Conservation (phyloP, 495 filamentous ascomycete species). For the Cetradonia linearis region DNA sequence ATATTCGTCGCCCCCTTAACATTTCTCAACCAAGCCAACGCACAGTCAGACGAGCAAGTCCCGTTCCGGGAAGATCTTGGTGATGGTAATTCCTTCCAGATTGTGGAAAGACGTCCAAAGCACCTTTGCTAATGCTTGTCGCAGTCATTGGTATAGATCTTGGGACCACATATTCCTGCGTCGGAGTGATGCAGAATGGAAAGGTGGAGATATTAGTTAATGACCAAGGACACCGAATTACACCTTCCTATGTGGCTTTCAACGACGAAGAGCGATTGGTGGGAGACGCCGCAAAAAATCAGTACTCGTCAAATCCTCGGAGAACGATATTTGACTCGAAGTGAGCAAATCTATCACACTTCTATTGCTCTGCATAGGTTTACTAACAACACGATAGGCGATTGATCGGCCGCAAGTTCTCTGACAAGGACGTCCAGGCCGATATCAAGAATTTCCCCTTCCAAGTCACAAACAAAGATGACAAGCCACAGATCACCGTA, state of each 20-base stretch:
- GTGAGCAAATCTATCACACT: slow-evolving; percentile 12
- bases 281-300: slow-evolving; percentile 99
- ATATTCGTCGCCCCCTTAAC: slow-evolving; percentile 67
- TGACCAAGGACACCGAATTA: slow-evolving; percentile 98
- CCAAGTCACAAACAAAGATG: slow-evolving; percentile 72
- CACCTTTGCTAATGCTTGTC: background rate
- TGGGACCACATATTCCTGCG: slow-evolving; percentile 97
- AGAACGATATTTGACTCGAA: slow-evolving; percentile 91
- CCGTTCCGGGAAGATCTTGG: slow-evolving; percentile 63
- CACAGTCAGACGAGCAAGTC: slow-evolving; percentile 54
- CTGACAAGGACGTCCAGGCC: slow-evolving; percentile 72
- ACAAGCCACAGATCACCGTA: slow-evolving; percentile 71
- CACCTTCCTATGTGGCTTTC: slow-evolving; percentile 96
- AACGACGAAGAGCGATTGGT: slow-evolving; percentile 96
- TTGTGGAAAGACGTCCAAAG: background rate
- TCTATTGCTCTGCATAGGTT: no score
- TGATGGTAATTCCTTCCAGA: slow-evolving; percentile 29
- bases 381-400: slow-evolving; percentile 32
- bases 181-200: slow-evolving; percentile 97
- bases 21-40: slow-evolving; percentile 63
- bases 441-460: slow-evolving; percentile 90
- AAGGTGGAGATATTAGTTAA: slow-evolving; percentile 97
- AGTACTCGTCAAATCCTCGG: slow-evolving; percentile 84
- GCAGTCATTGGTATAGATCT: slow-evolving; percentile 90
- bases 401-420: slow-evolving; percentile 81